Percentiles rank a stretch among this genome's conserved stretches.
Evolutionary conservation across 202 grass and related monocot genomes (phyloP).

Genomic region (Musa balbisiana): DNA sequence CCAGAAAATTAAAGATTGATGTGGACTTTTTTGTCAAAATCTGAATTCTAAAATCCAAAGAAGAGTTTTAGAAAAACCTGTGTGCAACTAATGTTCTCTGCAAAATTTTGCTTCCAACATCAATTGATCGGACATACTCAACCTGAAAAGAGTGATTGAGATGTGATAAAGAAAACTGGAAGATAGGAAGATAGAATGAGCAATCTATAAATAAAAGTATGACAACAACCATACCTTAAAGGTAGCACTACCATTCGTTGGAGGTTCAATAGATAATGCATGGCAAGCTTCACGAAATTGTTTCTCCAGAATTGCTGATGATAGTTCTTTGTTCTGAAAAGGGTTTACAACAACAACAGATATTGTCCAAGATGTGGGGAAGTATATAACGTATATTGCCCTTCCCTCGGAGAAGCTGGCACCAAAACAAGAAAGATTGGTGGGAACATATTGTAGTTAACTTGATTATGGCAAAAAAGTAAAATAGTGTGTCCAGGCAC

Average conservation of each 20-base stretch:
- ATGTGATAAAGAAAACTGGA: conserved; percentile 8
- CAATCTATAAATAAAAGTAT: not conserved
- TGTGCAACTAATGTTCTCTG: conserved; percentile 81
- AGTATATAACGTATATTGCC: conserved; percentile 79
- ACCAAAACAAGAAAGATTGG: conserved; percentile 28
- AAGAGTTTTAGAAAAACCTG: conserved; percentile 47
- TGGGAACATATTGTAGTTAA: not conserved
- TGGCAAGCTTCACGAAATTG: conserved; percentile 84
- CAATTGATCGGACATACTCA: conserved; percentile 73
- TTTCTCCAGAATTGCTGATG: conserved; percentile 72
- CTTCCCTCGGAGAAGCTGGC: conserved; percentile 79
- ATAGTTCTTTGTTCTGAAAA: conserved; percentile 88
- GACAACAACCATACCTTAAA: conserved; percentile 41
- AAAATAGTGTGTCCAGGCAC: no score
- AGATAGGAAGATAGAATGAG: conserved; percentile 15
- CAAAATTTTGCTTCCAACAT: conserved; percentile 71
- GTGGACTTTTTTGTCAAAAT: no score
- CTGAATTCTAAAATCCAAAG: no score
- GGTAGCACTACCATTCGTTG: conserved; percentile 39
- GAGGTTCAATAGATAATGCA: conserved; percentile 29
- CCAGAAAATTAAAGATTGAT: not conserved
- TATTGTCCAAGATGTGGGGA: conserved; percentile 57
- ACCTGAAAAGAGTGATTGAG: conserved; percentile 41
- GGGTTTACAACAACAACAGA: conserved; percentile 77
- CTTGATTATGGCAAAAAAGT: no score